These are phyloP conservation scores for Stachybotrys elegans DNA, from an alignment of 2,329 filamentous ascomycete genomes.

Conservation along the genomic window DNA sequence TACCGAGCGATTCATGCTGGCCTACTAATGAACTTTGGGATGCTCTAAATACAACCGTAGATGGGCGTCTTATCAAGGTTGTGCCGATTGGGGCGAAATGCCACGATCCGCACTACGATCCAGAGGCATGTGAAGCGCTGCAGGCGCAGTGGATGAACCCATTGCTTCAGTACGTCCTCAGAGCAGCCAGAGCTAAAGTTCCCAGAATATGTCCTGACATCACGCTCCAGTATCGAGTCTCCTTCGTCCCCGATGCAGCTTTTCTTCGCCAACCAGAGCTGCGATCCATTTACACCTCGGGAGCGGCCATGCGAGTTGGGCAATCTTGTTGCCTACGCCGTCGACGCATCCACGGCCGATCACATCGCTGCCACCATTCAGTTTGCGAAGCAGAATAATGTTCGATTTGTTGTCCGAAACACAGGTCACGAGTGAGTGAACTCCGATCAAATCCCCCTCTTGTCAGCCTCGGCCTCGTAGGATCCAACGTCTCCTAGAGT, in stretches of 20 bases:
- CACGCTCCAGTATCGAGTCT: slow-evolving; percentile 7
- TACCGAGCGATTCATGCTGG: slow-evolving; percentile 15
- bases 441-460: no score
- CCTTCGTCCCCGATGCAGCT: slow-evolving; percentile 24
- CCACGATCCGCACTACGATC: slow-evolving; percentile 41
- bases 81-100: slow-evolving; percentile 45
- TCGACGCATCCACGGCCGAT: slow-evolving; percentile 21
- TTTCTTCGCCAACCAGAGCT: slow-evolving; percentile 26
- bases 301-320: slow-evolving; percentile 33
- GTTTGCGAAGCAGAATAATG: not conserved
- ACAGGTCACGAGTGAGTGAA: not conserved
- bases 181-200: not conserved
- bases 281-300: slow-evolving; percentile 29
- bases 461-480: not conserved
- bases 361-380: slow-evolving; percentile 9
- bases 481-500: slow-evolving; percentile 11
- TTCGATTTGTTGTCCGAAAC: not conserved
- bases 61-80: slow-evolving; percentile 37
- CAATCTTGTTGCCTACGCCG: slow-evolving; percentile 32
- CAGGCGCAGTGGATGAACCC: slow-evolving; percentile 5
- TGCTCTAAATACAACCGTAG: slow-evolving; percentile 10
- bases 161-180: not conserved
- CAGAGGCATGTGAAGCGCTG: slow-evolving; percentile 31
- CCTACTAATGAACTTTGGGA: slow-evolving; percentile 11
- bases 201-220: not conserved